Evolutionary conservation across 306 rosid genomes (phyloP).

Genomic region (Rubus parviflorus): DNA sequence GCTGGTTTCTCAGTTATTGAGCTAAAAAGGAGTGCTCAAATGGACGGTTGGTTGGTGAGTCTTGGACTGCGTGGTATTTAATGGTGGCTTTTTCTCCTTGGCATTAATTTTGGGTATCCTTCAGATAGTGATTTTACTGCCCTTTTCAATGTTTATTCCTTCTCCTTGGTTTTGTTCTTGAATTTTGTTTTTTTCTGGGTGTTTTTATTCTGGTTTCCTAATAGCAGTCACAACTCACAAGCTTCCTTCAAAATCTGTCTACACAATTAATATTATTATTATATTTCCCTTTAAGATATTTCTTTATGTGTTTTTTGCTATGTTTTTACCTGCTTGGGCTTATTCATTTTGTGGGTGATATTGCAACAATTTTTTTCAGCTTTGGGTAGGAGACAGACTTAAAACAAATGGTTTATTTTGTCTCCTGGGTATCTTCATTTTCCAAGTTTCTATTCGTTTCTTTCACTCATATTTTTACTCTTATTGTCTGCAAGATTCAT

Average conservation of each 20-base stretch:
- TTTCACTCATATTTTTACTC: neutral
- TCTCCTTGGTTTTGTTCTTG: slow-evolving; percentile 60
- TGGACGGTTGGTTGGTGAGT: slow-evolving; percentile 36
- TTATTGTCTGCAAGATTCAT: slow-evolving; percentile 30
- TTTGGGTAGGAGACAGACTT: slow-evolving; percentile 49
- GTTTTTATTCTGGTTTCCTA: slow-evolving; percentile 40
- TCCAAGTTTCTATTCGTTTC: slow-evolving; percentile 32
- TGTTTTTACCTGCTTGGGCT: slow-evolving; percentile 54
- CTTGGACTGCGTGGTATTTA: slow-evolving; percentile 30
- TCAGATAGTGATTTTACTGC: slow-evolving; percentile 58
- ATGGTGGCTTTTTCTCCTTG: slow-evolving; percentile 17
- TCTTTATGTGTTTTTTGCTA: slow-evolving; percentile 4
- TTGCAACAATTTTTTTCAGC: slow-evolving; percentile 31
- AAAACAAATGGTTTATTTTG: slow-evolving; percentile 42
- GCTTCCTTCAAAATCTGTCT: slow-evolving; percentile 38
- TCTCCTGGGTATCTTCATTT: slow-evolving; percentile 61
- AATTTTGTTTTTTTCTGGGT: slow-evolving; percentile 64
- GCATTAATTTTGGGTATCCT: slow-evolving; percentile 39
- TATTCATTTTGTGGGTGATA: slow-evolving; percentile 33
- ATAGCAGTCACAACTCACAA: slow-evolving; percentile 25
- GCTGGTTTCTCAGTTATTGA: neutral
- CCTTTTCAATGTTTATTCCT: slow-evolving; percentile 82
- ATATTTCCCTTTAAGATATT: slow-evolving; percentile 16
- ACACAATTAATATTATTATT: slow-evolving; percentile 15
- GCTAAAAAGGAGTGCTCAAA: neutral